These are phyloP conservation scores for Alternaria infectoria DNA, from an alignment of 2,329 filamentous ascomycete genomes.

Conservation along the genomic window DNA sequence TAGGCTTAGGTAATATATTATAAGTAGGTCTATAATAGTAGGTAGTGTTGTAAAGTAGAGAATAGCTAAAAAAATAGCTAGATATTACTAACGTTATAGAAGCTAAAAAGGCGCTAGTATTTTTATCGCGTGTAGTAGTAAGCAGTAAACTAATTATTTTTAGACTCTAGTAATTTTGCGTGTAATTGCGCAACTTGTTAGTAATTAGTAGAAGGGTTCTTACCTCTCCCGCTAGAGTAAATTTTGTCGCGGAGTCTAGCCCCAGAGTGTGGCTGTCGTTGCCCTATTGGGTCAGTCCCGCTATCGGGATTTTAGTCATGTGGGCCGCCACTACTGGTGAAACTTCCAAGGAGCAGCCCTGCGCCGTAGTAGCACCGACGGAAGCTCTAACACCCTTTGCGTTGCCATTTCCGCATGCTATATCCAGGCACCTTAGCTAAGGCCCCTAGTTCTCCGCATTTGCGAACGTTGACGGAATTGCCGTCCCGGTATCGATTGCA, in stretches of 20 bases:
- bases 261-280: neutral
- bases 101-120: no score
- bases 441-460: neutral
- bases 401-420: neutral
- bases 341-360: neutral
- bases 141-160: no score
- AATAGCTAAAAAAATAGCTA: no score
- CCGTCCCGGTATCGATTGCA: neutral
- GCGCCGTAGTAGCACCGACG: conserved; percentile 2
- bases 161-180: no score
- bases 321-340: neutral
- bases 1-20: no score
- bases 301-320: neutral
- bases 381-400: neutral
- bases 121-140: no score
- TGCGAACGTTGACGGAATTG: neutral
- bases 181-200: no score
- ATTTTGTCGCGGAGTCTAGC: neutral
- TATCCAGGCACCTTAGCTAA: neutral
- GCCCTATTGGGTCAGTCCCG: neutral
- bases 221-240: neutral
- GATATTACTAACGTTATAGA: no score
- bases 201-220: no score
- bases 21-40: no score
- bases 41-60: no score